phyloP scores from a whole-genome alignment of 371 early-diverging fungal species.

The Rhizopus stolonifer region DNA sequence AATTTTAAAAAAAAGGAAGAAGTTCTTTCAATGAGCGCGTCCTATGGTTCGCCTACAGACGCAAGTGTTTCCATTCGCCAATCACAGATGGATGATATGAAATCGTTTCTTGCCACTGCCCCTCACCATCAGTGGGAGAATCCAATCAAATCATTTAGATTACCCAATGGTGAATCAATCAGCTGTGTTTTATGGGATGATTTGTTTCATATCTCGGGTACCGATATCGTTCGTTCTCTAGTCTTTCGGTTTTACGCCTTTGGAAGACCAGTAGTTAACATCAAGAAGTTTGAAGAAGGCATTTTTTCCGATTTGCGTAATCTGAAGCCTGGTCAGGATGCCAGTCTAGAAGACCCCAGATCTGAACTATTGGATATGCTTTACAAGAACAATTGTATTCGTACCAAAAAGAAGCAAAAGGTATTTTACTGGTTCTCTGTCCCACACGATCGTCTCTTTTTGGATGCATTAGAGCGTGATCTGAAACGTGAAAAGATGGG shows the following conservation, averaged over 20 bases:
- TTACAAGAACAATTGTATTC: conserved; percentile 97
- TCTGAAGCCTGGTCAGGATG: conserved; percentile 97
- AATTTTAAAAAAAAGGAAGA: too few species aligned
- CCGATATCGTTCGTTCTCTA: conserved; percentile 97
- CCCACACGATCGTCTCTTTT: conserved; percentile 95
- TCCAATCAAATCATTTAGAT: conserved; percentile 65
- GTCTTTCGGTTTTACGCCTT: conserved; percentile 93
- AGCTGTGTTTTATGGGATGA: conserved; percentile 92
- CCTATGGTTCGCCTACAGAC: conserved; percentile 20
- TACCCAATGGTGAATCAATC: conserved; percentile 85
- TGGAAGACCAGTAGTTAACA: conserved; percentile 84
- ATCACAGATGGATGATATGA: conserved; percentile 54
- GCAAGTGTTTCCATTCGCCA: conserved; percentile 26
- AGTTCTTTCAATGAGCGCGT: conserved; percentile 1
- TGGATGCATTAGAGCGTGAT: conserved; percentile 99
- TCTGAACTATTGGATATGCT: conserved; percentile 97
- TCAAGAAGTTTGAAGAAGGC: conserved; percentile 99
- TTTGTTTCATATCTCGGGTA: conserved; percentile 94
- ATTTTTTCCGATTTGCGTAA: conserved; percentile 97
- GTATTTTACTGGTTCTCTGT: conserved; percentile 99
- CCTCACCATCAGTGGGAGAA: conserved; percentile 60
- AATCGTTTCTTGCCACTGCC: conserved; percentile 60
- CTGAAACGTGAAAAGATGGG: conserved; percentile 93
- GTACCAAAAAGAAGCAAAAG: conserved; percentile 99
- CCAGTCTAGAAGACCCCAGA: conserved; percentile 94